Evolutionary conservation across 2,329 filamentous ascomycete genomes (phyloP), one percentile per base, ranked within the genome.

Genomic region (Mycosphaerelloides madeirae): DNA sequence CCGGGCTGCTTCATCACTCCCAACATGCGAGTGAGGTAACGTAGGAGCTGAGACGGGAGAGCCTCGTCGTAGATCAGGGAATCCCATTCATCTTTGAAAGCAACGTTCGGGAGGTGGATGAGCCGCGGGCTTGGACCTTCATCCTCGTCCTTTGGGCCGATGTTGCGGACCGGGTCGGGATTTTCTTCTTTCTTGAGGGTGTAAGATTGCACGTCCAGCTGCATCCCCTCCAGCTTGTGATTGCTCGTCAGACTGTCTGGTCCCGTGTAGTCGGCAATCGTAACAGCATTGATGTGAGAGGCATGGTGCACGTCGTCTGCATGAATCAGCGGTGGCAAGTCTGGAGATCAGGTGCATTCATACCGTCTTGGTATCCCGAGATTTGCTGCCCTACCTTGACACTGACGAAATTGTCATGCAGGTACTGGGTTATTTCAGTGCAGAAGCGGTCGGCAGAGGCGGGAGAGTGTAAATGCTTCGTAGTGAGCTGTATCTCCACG

Each of bases 31-130:
- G 56, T 66, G 28, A 67, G 63, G 18, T 56, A 61, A 5, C 66
- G 61, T 2, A 75, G 65, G 2, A 73, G 55, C 20, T 57, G 61
- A 18, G 68, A 60, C 3, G 68, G 67, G 12, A 76, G 63, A 4
- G 59, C 57, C 19, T 70, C 60, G 25, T 68, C 67, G 52, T 70
- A 76, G 3, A 72, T 54, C 2, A 76, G 62, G 49, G 70, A 68
- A 46, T 71, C 65, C 71, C 71, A 74, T 7, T 69, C 54, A 11
- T 68, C 67, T 39, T 67, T 63, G 13, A 73, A 52, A 4, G 59
- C 55, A n/a, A 57, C 58, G 46, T 58, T 67, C 1, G 71, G 71
- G 31, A 74, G 53, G 1, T 46, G 28, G 1, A 66, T 41, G 7
- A 68, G 49, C 6, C 59, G 65, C 6, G 66, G 59, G 41, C 66